These are phyloP conservation scores for Viridothelium virens DNA, from an alignment of 495 filamentous ascomycete species.

Conservation along the genomic window DNA sequence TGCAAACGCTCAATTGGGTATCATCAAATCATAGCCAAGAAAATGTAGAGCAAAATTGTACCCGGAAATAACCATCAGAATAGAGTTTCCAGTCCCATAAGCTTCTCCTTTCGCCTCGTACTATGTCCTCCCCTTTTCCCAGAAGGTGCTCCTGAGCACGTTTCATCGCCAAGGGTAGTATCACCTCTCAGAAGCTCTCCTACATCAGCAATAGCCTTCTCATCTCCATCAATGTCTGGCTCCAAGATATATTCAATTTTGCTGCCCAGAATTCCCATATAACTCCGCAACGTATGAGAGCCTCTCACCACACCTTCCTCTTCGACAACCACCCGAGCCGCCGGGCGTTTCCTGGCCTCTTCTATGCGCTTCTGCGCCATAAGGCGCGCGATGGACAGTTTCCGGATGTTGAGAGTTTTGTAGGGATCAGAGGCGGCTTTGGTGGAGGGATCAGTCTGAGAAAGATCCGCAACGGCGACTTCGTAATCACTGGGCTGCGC, in stretches of 20 bases:
- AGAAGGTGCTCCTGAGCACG: not conserved
- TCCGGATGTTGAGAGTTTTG: slow-evolving; percentile 14
- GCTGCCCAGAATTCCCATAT: slow-evolving; percentile 50
- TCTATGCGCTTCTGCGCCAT: slow-evolving; percentile 41
- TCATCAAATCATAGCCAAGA: not conserved
- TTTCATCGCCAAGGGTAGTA: not conserved
- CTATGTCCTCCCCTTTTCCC: slow-evolving; percentile 1
- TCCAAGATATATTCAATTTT: slow-evolving; percentile 51
- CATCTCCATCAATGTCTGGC: slow-evolving; percentile 50
- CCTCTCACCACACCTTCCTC: slow-evolving; percentile 39
- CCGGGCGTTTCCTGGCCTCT: slow-evolving; percentile 43
- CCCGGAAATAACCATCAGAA: not conserved
- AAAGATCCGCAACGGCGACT: not conserved
- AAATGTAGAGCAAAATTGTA: too few species aligned
- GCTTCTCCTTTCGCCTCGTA: not conserved
- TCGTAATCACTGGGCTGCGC: slow-evolving; percentile 18
- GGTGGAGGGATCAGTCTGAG: not conserved
- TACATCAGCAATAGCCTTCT: slow-evolving; percentile 50
- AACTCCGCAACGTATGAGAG: slow-evolving; percentile 47
- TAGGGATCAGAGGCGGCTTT: not conserved
- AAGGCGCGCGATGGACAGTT: slow-evolving; percentile 22
- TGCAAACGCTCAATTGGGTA: not conserved
- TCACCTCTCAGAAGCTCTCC: slow-evolving; percentile 30
- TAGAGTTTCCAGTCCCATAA: not conserved
- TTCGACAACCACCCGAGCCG: slow-evolving; percentile 51